Evolutionary conservation across 2,329 filamentous ascomycete genomes (phyloP), one percentile per base, ranked within the genome.

Genomic region (Madurella fahalii): DNA sequence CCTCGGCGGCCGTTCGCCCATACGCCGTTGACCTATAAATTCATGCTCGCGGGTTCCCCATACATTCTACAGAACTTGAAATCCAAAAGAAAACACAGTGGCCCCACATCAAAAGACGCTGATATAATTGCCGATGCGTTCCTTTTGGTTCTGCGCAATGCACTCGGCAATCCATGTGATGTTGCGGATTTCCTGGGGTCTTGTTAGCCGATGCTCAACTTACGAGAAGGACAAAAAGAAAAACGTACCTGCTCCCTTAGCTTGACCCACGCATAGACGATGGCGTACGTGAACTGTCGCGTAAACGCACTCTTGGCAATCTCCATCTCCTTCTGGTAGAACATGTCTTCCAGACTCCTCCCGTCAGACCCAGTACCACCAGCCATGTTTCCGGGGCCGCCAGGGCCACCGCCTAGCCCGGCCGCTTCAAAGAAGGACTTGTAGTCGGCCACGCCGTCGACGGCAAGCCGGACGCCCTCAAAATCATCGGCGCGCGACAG

Each of bases 321-420:
- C 71, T 99, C 92, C 94, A 97, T 97, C 76, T 99, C 94, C 76
- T 96, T 97, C 72, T 96, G 90, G 71, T 99, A 99, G 75, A 99
- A 99, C 77, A 99, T 80, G 68, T 99, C 94, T 70, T 99, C 94
- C 65, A 99, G 73, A 65, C 92, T 96, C 76, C 89, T 91, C 47
- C 89, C 87, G 63, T 96, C 91, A 15, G 83, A 79, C 25, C 86
- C 85, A n/a, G 82, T 78, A 37, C 90, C 90, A 57, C 89, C 87
- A 20, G 84, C 83, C 87, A 92, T 90, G 72, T 95, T 95, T 44
- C 90, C 90, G 31, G 90, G 82, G 3, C 88, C 84, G 4, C 83
- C 81, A 34, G 85, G 78, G 1, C 85, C 84, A 39, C 88, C 85
- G 34, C 86, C 84, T 44, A 92, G 82, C 40, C 87, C 90, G 64